Evolutionary conservation across 2,329 filamentous ascomycete genomes (phyloP).

Genomic region (Monilinia fructicola): DNA sequence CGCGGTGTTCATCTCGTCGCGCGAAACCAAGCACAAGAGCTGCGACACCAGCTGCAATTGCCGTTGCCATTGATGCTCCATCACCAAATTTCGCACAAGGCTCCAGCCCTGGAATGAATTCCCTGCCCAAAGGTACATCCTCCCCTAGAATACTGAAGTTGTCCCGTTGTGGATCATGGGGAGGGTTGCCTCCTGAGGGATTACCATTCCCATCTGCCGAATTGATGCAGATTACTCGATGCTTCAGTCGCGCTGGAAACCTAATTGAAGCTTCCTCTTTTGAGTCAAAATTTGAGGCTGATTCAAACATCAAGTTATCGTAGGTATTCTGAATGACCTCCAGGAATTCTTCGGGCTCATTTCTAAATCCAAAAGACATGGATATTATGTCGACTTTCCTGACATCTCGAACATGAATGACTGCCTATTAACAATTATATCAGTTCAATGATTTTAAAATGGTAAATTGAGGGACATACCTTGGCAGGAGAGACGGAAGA

Average conservation of each 20-base stretch:
- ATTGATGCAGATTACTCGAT: background rate
- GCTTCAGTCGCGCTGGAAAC: background rate
- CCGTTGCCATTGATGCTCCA: background rate
- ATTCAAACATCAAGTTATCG: background rate
- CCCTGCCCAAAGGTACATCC: too few species aligned
- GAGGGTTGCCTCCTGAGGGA: background rate
- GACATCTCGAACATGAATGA: background rate
- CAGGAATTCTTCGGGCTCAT: too few species aligned
- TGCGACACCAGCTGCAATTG: background rate
- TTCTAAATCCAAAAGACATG: background rate
- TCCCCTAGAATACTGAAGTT: background rate
- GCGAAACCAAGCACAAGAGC: background rate
- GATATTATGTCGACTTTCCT: slow-evolving; percentile 3
- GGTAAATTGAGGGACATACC: too few species aligned
- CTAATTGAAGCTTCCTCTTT: background rate
- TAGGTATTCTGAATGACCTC: background rate
- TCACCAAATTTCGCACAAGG: background rate
- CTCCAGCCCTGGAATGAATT: background rate
- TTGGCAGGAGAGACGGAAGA: too few species aligned
- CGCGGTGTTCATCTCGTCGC: background rate
- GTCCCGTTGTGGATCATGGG: background rate
- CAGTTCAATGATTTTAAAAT: too few species aligned
- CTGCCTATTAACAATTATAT: background rate
- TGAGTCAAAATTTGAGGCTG: background rate
- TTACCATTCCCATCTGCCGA: background rate